Percentiles rank a stretch among this genome's conserved stretches.
Conservation (phyloP, 192 early-diverging fungal species). For the Mortierella claussenii region DNA sequence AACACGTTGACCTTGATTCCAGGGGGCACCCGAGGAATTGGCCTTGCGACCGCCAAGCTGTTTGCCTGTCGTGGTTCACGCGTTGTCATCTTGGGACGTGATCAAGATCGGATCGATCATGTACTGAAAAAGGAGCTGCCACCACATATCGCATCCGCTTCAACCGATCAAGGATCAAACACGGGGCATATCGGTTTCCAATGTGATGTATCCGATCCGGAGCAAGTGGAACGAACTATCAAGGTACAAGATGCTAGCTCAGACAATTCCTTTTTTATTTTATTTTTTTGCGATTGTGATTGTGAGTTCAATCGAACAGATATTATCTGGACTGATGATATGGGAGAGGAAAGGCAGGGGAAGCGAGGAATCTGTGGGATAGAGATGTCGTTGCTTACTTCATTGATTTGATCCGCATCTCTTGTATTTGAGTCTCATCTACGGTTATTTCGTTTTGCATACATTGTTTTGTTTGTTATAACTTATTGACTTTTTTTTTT, state of each 20-base stretch:
- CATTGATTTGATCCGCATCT: slow-evolving; percentile 33
- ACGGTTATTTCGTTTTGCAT: neutral
- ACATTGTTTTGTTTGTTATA: neutral
- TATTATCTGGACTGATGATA: no score
- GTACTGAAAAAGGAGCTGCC: slow-evolving; percentile 27
- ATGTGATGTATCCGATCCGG: slow-evolving; percentile 58
- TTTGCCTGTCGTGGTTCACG: slow-evolving; percentile 69
- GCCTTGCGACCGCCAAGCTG: slow-evolving; percentile 69
- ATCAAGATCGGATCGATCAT: slow-evolving; percentile 48
- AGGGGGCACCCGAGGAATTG: slow-evolving; percentile 85
- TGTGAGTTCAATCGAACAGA: no score
- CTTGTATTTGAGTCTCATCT: neutral
- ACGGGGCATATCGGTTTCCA: slow-evolving; percentile 42
- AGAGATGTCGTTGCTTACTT: neutral
- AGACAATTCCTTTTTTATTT: no score
- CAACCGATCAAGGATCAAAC: slow-evolving; percentile 29
- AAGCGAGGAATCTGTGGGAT: no score
- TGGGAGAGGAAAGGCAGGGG: no score
- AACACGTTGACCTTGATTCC: slow-evolving; percentile 60
- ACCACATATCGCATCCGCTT: neutral
- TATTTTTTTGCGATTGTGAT: no score
- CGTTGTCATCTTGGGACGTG: slow-evolving; percentile 66
- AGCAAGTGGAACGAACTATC: slow-evolving; percentile 47
- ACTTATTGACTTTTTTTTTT: slow-evolving; percentile 1
- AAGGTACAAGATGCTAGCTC: slow-evolving; percentile 55